These are phyloP conservation scores for Arachnomyces sp. DNA, from an alignment of 2,329 filamentous ascomycete species.

Conservation along the genomic window DNA sequence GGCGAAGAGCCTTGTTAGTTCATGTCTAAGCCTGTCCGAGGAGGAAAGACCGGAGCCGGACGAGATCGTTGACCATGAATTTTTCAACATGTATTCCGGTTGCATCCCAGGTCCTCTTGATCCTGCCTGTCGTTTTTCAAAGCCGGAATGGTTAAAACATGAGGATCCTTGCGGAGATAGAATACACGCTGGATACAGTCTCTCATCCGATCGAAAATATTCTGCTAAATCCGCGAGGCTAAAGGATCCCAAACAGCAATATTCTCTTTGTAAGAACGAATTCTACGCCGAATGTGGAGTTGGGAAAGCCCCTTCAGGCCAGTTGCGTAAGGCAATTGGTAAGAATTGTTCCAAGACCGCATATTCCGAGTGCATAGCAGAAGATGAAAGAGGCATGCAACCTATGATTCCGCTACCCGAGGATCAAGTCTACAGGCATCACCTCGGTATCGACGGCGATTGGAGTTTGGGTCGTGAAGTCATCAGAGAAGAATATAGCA, in stretches of 20 bases:
- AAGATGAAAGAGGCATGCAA: conserved; percentile 39
- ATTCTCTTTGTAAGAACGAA: conserved; percentile 32
- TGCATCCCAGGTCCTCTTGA: conserved; percentile 40
- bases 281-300: conserved; percentile 41
- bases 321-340: conserved; percentile 35
- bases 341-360: conserved; percentile 39
- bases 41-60: conserved; percentile 43
- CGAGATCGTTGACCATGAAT: conserved; percentile 42
- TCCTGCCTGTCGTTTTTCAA: conserved; percentile 29
- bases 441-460: conserved; percentile 32
- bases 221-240: conserved; percentile 28
- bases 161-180: conserved; percentile 41
- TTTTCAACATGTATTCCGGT: conserved; percentile 44
- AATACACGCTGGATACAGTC: conserved; percentile 35
- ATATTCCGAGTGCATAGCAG: conserved; percentile 38
- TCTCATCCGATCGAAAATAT: conserved; percentile 36
- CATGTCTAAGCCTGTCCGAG: conserved; percentile 41
- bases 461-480: conserved; percentile 26
- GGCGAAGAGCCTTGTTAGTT: conserved; percentile 41
- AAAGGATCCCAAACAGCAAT: conserved; percentile 29
- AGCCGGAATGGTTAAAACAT: conserved; percentile 37
- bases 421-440: conserved; percentile 40
- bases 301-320: conserved; percentile 35
- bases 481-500: conserved; percentile 12
- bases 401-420: conserved; percentile 39